Evolutionary conservation across 2,329 filamentous ascomycete genomes (phyloP).

Genomic region (Paradendryphiella salina): DNA sequence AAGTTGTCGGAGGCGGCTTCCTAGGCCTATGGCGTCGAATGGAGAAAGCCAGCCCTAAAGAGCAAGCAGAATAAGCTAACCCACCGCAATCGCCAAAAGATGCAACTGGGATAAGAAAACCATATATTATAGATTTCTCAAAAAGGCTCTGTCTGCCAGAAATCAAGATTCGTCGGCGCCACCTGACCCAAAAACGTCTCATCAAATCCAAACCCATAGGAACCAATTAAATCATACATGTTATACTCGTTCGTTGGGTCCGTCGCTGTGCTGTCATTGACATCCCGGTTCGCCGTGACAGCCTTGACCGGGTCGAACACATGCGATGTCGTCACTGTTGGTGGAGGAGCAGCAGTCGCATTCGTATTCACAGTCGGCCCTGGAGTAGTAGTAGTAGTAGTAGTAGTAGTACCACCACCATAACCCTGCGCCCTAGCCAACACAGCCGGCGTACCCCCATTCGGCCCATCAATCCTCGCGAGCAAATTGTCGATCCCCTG

Average conservation of each 20-base stretch:
- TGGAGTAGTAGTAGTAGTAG: too few relatives aligned
- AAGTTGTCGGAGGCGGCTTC: constrained; percentile 45
- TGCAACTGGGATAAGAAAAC: neutral
- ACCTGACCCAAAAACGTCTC: constrained; percentile 39
- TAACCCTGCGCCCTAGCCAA: too few relatives aligned
- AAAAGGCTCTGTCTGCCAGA: constrained; percentile 36
- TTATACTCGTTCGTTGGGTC: constrained; percentile 24
- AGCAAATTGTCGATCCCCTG: constrained; percentile 36
- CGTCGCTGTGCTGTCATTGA: neutral
- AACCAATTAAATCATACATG: constrained; percentile 38
- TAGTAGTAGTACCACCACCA: too few relatives aligned
- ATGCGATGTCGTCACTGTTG: neutral
- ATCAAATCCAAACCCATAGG: constrained; percentile 41
- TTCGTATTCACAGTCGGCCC: too few relatives aligned
- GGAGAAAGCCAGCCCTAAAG: constrained; percentile 19
- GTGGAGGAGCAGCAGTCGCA: neutral
- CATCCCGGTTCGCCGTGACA: neutral
- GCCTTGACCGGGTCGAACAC: constrained; percentile 5
- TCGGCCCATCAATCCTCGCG: constrained; percentile 29
- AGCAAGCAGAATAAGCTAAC: neutral
- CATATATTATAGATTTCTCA: constrained; percentile 7
- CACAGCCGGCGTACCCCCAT: constrained; percentile 18
- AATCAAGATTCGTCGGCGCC: constrained; percentile 34
- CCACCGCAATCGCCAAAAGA: neutral
- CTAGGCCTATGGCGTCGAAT: constrained; percentile 45